Base-by-base conservation (phyloP, 2,329 filamentous ascomycete genomes). In the Diaporthe capsici region DNA sequence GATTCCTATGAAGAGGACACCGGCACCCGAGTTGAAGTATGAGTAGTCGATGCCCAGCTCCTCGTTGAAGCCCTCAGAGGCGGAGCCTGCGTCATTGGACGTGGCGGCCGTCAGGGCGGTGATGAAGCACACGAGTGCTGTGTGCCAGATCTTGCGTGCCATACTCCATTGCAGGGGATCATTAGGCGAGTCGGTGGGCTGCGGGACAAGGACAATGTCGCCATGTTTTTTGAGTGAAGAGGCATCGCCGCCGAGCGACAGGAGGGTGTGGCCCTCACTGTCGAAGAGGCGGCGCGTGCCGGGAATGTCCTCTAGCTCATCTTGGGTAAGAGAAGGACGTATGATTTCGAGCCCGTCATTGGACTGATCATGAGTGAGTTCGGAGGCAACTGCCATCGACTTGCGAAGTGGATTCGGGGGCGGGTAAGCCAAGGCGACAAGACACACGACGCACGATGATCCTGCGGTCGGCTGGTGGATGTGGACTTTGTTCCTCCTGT, bases 61-160 rank as follows among this genome's bases (percentile, higher is more conserved):
- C 1, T 84, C 83, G 34, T 88, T 86, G 79, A 89, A 86, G 25
- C 87, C 87, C 75, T 87, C 85, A 25, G 87, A 84, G 15, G 88
- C 88, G 0, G 87, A 86, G 9, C 89, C 88, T 3, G 88, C 88
- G 78, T 89, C 87, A 74, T 91, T 91, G 15, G 89, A 87, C 0
- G 88, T 90, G 4, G 89, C 89, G 0, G 89, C 89, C 0, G 89
- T 90, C 68, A 91, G 79, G 1, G 85, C 89, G 4, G 89, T 88
- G 65, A 90, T 86, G 78, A 88, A 89, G 72, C 88, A 86, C 42
- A 90, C 86, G 7, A 91, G 82, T 8, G 84, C 81, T 8, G 87
- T 87, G 80, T 89, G 87, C 87, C 87, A 90, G 49, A 85, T 84
- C 79, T 88, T 88, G 78, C 88, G 85, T 70, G 82, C 78, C 70